Evolutionary conservation across 257 asterid genomes (phyloP), one percentile per base, ranked within the genome.

Genomic region (Solanum commersonii): DNA sequence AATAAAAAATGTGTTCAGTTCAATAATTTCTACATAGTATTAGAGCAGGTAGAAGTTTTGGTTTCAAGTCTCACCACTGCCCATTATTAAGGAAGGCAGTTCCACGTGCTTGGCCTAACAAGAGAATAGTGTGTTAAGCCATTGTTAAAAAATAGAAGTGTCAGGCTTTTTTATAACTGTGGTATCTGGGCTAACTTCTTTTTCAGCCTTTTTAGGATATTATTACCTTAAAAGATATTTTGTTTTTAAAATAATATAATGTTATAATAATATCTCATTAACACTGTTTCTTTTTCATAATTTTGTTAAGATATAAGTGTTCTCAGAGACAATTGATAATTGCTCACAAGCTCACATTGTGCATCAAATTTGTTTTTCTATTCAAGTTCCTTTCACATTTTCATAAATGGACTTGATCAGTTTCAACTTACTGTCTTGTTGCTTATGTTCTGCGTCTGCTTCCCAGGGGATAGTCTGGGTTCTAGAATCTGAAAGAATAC

Each of bases 401-500:
- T 78, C 60, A 1, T 29, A 42, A 42, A 40, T 78, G 37, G 84
- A 78, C 63, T 78, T 15, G 37, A 78, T 78, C 84, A 27, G 67
- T 46, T 81, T 81, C 68, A 81, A 46, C 40, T 46, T 46, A 81
- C 63, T 29, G 85, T 16, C 33, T 49, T 81, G 70, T 27, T 27
- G 42, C 20, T 46, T 81, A 15, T 81, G 42, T 81, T 79, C 65
- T 79, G 42, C 23, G 10, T 46, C 16, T 79, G 42, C 59, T 15
- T 81, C 38, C 67, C 85, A 97, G 99, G 99, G 99, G 77, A 27
- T 90, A 76, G 37, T 97, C 13, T 97, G 98, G 98, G 85, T 97
- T 90, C 90, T 97, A 85, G 97, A 94, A 88, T 93, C 97, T 23
- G 98, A 95, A 89, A 92, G 91, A 86, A 89, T 93, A 91, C 93